Evolutionary conservation across 345 rosid species (phyloP), one percentile per base, ranked within the genome.

Genomic region (Rubroshorea leprosula): DNA sequence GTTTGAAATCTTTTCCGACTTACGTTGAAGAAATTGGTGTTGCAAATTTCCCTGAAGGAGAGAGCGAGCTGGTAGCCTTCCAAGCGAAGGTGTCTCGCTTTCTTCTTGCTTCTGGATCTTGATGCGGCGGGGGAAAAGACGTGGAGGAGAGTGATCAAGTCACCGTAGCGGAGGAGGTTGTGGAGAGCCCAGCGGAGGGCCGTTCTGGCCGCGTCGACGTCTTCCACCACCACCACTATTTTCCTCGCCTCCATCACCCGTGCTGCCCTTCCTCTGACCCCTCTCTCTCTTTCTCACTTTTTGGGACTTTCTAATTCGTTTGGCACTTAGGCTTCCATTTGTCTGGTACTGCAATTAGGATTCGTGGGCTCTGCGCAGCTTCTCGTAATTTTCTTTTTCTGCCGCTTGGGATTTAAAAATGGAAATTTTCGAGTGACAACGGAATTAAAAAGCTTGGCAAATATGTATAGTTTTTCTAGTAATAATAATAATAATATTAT

Each of bases 111-210:
- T 22, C 62, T 66, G 27, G 79, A 70, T 41, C 13, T 56, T 25
- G 31, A 27, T 27, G 31, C 31, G 31, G 66, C 29, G 18, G 69
- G 19, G 0, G 76, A 67, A 76, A 73, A 80, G 7, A 83, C 83
- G 44, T 80, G 85, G 45, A 83, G 85, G 57, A 83, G 88, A 26
- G 79, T 74, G 15, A 83, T 57, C 59, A 75, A 39, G 61, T 80
- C 88, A 21, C 83, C 83, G 14, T 55, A 74, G 35, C 85, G 83
- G 51, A 79, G 60, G 5, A 77, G 61, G 43, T 83, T 83, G 51
- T 72, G 79, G 5, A 83, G 88, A 43, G 85, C 76, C 88, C 88
- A 83, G 60, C 55, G 63, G 4, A 83, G 74, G 5, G 88, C 85
- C 27, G 73, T 68, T 71, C 81, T 77, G 45, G 83, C 70, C 1